phyloP scores from a whole-genome alignment of 257 asterid genomes.

The Przewalskia tangutica region DNA sequence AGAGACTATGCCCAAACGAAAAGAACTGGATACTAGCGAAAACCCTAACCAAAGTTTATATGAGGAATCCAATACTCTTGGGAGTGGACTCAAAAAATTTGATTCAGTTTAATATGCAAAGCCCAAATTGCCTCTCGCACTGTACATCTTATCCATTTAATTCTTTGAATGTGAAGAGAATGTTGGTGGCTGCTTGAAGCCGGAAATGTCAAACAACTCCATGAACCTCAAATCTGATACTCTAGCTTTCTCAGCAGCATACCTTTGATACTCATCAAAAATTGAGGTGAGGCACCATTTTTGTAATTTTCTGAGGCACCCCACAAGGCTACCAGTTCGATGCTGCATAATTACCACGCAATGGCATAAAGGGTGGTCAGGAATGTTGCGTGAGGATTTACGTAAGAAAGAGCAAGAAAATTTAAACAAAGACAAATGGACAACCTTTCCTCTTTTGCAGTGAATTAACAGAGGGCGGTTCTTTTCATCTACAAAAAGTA shows the following conservation, averaged over 20 bases:
- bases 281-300: constrained; percentile 79
- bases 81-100: not conserved
- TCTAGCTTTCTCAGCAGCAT: constrained; percentile 80
- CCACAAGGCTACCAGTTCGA: constrained; percentile 85
- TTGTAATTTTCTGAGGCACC: constrained; percentile 71
- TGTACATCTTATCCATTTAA: not conserved
- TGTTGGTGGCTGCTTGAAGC: constrained; percentile 22
- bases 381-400: not conserved
- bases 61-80: not conserved
- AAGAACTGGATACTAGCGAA: not conserved
- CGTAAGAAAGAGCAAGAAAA: not conserved
- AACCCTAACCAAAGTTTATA: not conserved
- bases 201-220: constrained; percentile 54
- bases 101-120: not conserved
- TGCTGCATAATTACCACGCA: constrained; percentile 32
- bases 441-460: constrained; percentile 91
- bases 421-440: not conserved
- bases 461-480: constrained; percentile 77
- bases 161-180: constrained; percentile 14
- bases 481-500: constrained; percentile 45
- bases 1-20: not conserved
- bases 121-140: not conserved
- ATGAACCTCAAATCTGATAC: constrained; percentile 65
- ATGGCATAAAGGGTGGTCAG: not conserved
- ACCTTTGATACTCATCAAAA: constrained; percentile 69